These are phyloP conservation scores for Acacia pycnantha DNA, from an alignment of 331 rosid species.

Conservation along the genomic window DNA sequence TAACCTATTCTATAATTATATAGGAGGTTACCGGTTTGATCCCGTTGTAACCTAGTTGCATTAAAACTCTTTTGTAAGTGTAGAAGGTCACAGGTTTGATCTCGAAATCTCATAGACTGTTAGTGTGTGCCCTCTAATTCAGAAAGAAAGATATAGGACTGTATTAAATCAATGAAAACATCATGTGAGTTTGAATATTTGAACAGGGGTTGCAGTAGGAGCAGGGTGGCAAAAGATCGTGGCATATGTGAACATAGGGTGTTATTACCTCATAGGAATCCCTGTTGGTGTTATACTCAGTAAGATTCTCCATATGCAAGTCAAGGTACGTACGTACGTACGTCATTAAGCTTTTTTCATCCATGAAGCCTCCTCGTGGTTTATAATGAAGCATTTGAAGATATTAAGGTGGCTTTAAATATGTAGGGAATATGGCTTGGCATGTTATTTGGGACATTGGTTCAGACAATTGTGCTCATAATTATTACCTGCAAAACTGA, in stretches of 20 bases:
- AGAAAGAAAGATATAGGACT: no score
- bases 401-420: no score
- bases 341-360: background rate
- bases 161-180: background rate
- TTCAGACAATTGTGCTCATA: background rate
- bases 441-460: background rate
- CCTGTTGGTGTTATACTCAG: conserved; percentile 55
- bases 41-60: background rate
- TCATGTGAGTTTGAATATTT: background rate
- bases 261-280: conserved; percentile 60
- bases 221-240: conserved; percentile 67
- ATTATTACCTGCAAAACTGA: background rate
- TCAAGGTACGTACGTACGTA: conserved; percentile 36
- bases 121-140: background rate
- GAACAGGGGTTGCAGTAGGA: conserved; percentile 60
- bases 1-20: no score
- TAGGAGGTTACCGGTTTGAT: background rate
- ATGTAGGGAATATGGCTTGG: background rate
- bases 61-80: no score
- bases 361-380: background rate
- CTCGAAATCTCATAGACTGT: no score
- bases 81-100: no score
- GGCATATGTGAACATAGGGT: conserved; percentile 57
- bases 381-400: background rate
- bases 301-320: conserved; percentile 35